Base-by-base conservation (phyloP, 805 yeast species). In the Cyberlindnera petersonii region DNA sequence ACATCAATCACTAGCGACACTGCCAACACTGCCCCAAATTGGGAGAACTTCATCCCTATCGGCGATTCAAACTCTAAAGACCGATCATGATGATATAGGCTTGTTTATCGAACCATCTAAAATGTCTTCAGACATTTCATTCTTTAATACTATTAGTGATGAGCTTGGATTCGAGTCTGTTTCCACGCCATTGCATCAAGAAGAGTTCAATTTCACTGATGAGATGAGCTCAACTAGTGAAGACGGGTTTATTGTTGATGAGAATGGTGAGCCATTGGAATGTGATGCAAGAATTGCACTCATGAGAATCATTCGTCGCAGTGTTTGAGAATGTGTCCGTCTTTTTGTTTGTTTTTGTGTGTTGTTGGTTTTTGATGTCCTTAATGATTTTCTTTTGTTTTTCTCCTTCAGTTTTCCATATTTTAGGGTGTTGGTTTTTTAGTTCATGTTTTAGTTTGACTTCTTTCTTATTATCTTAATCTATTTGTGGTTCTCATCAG, bases 221-320 rank as follows among this genome's bases (percentile, higher is more conserved):
- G 44, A 34, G 7, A 15, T 36, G 38, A 36, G 38, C 14, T 31
- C 37, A 15, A 36, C 39, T n/a, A 44, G 44, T 21, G 49, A 44
- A 19, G 42, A 39, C 5, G 49, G 39, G 7, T 14, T 32, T 18
- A 23, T 35, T 36, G 31, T 40, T 5, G 52, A 48, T 31, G 58
- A 52, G 8, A 38, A 40, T 20, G 52, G 47, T 30, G 57, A 53
- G 4, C 37, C 22, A 17, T 32, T 38, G 28, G 48, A 33, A n/a
- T 46, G 29, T 39, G 60, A 56, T 41, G 60, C 60, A 9, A 56
- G 60, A 52, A 55, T 37, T 13, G 60, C 60, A 4, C 36, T 56
- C 43, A 47, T 55, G 21, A 53, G 52, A 34, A 48, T 52, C 50
- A 42, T 55, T 26, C 55, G 60, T 39, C 55, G 53, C 13, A 52